Percentiles rank a stretch among this genome's conserved stretches.
phyloP scores from a whole-genome alignment of 1,284 basidiomycete species.

The Fomitopsis palustris region DNA sequence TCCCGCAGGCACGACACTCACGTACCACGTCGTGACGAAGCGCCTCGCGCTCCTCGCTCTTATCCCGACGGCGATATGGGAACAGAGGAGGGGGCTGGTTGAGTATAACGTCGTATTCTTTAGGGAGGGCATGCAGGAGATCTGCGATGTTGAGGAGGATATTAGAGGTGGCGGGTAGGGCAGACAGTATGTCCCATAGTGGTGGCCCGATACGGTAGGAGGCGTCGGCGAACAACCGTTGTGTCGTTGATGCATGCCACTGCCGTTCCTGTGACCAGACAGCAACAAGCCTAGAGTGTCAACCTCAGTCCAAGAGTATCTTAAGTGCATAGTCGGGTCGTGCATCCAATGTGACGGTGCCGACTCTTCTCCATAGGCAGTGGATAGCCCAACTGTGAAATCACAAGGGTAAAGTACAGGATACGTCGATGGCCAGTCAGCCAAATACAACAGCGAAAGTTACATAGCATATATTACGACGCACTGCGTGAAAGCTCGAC shows the following conservation, averaged over 20 bases:
- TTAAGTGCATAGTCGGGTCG: no score
- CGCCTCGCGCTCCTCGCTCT: constrained; percentile 80
- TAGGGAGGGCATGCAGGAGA: constrained; percentile 74
- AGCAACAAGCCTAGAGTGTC: no score
- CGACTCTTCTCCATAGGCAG: no score
- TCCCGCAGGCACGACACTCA: constrained; percentile 67
- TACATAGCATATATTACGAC: constrained; percentile 5
- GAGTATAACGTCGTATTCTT: constrained; percentile 95
- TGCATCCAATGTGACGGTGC: no score
- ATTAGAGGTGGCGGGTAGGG: constrained; percentile 22
- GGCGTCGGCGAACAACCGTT: no score
- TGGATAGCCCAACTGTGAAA: no score
- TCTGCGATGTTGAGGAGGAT: constrained; percentile 68
- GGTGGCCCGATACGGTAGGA: no score
- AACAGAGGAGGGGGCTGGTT: constrained; percentile 75
- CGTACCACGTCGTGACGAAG: constrained; percentile 84
- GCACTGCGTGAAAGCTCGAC: neutral
- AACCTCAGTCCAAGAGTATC: no score
- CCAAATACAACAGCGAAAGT: neutral
- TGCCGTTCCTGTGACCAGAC: no score
- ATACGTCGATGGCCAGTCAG: neutral
- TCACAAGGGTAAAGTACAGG: no score
- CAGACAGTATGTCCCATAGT: neutral
- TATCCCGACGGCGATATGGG: constrained; percentile 77
- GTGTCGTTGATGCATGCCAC: no score